Percentiles rank a stretch among this genome's conserved stretches.
phyloP scores from a whole-genome alignment of 352 stramenopile genomes.

The Blastocystis sp. region DNA sequence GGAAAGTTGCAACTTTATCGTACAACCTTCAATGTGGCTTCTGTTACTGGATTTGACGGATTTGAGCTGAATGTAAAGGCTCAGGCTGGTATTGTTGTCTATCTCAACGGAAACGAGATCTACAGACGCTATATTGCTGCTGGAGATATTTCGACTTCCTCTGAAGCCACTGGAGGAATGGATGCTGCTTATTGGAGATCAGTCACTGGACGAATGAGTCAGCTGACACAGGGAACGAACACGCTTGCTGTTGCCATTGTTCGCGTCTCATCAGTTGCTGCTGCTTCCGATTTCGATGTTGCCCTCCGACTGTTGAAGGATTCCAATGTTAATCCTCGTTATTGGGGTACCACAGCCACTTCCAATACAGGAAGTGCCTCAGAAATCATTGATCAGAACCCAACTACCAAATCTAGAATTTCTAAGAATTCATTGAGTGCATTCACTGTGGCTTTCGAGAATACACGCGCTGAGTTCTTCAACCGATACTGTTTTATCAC shows the following conservation, averaged over 20 bases:
- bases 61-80: slow-evolving; percentile 21
- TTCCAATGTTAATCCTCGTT: neutral
- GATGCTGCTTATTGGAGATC: neutral
- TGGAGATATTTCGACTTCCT: neutral
- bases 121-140: neutral
- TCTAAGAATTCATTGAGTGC: neutral
- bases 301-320: neutral
- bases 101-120: slow-evolving; percentile 27
- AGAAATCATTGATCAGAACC: neutral
- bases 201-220: neutral
- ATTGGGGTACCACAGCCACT: neutral
- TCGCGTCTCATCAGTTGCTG: neutral
- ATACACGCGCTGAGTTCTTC: neutral
- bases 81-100: neutral
- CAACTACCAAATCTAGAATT: neutral
- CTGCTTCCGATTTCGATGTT: neutral
- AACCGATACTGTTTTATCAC: slow-evolving; percentile 13
- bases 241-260: slow-evolving; percentile 28
- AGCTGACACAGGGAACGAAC: neutral
- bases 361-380: neutral
- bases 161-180: neutral
- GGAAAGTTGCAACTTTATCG: neutral
- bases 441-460: neutral
- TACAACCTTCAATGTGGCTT: slow-evolving; percentile 14
- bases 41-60: neutral